phyloP scores from a whole-genome alignment of 2,329 filamentous ascomycete genomes.

The Paradendryphiella salina region DNA sequence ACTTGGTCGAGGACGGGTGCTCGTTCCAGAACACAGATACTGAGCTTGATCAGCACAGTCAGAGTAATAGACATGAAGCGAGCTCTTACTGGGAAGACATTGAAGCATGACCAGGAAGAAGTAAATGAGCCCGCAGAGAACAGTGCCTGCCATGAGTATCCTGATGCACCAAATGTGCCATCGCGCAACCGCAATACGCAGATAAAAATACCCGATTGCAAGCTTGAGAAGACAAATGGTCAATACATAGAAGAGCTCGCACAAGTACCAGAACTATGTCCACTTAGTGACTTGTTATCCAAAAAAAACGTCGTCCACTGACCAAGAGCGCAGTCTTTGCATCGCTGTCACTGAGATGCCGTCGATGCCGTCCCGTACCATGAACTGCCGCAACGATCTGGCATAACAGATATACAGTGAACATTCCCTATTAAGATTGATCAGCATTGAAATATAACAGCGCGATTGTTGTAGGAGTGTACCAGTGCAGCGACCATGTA shows the following conservation, averaged over 20 bases:
- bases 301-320: not conserved
- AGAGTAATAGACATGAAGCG: not conserved
- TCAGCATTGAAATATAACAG: not conserved
- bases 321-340: constrained; percentile 39
- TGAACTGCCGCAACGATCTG: constrained; percentile 48
- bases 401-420: constrained; percentile 47
- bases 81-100: constrained; percentile 50
- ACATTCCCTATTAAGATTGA: constrained; percentile 34
- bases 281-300: constrained; percentile 15
- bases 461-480: not conserved
- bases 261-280: constrained; percentile 57
- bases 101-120: constrained; percentile 58
- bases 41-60: constrained; percentile 1
- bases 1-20: constrained; percentile 46
- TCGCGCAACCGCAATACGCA: constrained; percentile 54
- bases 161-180: constrained; percentile 54
- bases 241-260: constrained; percentile 59
- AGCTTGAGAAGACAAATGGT: constrained; percentile 55
- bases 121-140: constrained; percentile 53
- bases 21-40: constrained; percentile 57
- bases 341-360: constrained; percentile 38
- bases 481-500: constrained; percentile 47
- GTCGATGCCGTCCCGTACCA: constrained; percentile 47
- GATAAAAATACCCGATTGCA: constrained; percentile 58
- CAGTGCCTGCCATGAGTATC: constrained; percentile 52